A percentile compares a stretch with the other conserved stretches of the same genome.
These are phyloP conservation scores for Panaeolus cyanescens DNA, from an alignment of 768 basidiomycete species.

Conservation along the genomic window DNA sequence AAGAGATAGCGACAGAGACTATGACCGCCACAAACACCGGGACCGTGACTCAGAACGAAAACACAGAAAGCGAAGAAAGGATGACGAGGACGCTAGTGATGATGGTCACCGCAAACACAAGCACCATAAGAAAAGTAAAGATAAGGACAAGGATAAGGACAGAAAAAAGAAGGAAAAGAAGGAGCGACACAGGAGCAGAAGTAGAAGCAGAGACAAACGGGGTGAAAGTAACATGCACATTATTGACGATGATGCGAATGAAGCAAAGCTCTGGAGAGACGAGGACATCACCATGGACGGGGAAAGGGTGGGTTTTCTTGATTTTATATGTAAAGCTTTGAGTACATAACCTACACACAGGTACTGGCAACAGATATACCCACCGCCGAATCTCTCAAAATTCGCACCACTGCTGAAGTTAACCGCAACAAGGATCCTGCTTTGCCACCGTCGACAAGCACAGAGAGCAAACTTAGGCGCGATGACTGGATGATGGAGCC, in stretches of 20 bases:
- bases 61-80: slow-evolving; percentile 57
- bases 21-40: background rate
- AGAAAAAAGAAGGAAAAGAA: slow-evolving; percentile 40
- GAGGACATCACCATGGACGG: slow-evolving; percentile 83
- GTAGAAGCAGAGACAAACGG: slow-evolving; percentile 31
- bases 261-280: slow-evolving; percentile 84
- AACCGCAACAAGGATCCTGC: slow-evolving; percentile 40
- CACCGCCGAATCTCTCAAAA: slow-evolving; percentile 66
- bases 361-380: slow-evolving; percentile 75
- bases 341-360: slow-evolving; percentile 31
- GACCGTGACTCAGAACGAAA: slow-evolving; percentile 35
- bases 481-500: slow-evolving; percentile 91
- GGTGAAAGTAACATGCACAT: slow-evolving; percentile 44
- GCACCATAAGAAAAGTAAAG: slow-evolving; percentile 45
- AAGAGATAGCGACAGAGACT: slow-evolving; percentile 31
- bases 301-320: slow-evolving; percentile 55
- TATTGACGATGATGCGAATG: slow-evolving; percentile 74
- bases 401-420: slow-evolving; percentile 61
- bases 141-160: slow-evolving; percentile 44
- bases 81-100: slow-evolving; percentile 39
- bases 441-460: slow-evolving; percentile 46
- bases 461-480: slow-evolving; percentile 58
- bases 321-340: slow-evolving; percentile 7
- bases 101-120: slow-evolving; percentile 33
- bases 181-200: slow-evolving; percentile 32